Evolutionary conservation across 2,329 filamentous ascomycete genomes (phyloP).

Genomic region (Dactylellina leptospora): DNA sequence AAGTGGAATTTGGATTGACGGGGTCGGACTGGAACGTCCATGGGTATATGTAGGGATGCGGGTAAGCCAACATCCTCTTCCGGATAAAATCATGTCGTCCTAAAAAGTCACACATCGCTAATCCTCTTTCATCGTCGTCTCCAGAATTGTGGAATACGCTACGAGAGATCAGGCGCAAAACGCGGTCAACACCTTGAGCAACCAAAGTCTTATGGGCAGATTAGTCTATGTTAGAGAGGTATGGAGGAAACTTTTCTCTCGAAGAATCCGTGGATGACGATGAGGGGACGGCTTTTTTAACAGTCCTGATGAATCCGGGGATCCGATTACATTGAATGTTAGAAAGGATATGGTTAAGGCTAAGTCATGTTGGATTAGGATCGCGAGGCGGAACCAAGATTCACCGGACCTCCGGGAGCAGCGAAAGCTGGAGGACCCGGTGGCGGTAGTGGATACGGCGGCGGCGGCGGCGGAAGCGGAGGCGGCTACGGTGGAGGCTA

Average conservation of each 20-base stretch:
- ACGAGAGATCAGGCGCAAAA: constrained; percentile 98
- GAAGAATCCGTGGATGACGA: constrained; percentile 49
- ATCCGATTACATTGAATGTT: constrained; percentile 14
- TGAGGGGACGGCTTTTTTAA: constrained; percentile 49
- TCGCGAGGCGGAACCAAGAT: constrained; percentile 96
- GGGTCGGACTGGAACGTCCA: constrained; percentile 85
- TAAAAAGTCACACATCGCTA: constrained; percentile 56
- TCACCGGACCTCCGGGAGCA: constrained; percentile 73
- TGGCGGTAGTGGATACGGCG: constrained; percentile 59
- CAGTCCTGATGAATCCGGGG: constrained; percentile 52
- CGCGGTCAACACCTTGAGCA: constrained; percentile 96
- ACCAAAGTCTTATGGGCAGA: constrained; percentile 98
- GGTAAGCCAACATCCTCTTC: constrained; percentile 71
- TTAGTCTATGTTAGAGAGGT: constrained; percentile 99
- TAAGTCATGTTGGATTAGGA: constrained; percentile 69
- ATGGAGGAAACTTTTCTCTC: constrained; percentile 59
- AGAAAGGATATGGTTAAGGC: constrained; percentile 48
- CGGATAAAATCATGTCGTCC: background rate
- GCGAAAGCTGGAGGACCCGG: constrained; percentile 63
- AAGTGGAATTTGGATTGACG: constrained; percentile 76
- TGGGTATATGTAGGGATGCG: constrained; percentile 98
- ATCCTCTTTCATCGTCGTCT: constrained; percentile 55
- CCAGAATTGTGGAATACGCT: constrained; percentile 99
- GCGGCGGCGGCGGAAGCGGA: constrained; percentile 52
- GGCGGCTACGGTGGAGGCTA: constrained; percentile 64